These are phyloP conservation scores for Adansonia digitata DNA, from an alignment of 345 rosid genomes.

Conservation along the genomic window DNA sequence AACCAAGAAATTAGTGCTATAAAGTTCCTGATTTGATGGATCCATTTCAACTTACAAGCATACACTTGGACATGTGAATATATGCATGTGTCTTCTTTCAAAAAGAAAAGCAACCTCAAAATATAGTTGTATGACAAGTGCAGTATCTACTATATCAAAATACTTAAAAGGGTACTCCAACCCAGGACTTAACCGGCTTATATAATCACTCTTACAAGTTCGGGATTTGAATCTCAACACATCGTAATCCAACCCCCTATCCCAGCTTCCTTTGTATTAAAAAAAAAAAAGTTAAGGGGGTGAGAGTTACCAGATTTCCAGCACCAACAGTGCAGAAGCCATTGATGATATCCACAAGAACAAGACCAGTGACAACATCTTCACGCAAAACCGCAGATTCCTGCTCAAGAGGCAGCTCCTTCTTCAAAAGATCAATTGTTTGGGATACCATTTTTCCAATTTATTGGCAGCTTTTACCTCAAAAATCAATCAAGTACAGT, in stretches of 20 bases:
- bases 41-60: no score
- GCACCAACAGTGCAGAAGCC: conserved; percentile 90
- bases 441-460: conserved; percentile 22
- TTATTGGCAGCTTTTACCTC: background rate
- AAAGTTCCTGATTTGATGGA: background rate
- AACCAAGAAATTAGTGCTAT: background rate
- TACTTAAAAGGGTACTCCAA: background rate
- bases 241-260: no score
- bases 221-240: no score
- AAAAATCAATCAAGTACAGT: no score
- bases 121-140: background rate
- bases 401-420: conserved; percentile 62
- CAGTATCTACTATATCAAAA: background rate
- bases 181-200: no score
- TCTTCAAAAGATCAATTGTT: conserved; percentile 43
- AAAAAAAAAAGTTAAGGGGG: background rate
- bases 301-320: conserved; percentile 65
- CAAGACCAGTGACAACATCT: conserved; percentile 64
- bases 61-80: background rate
- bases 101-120: background rate
- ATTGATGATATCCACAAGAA: conserved; percentile 75
- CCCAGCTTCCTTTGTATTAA: no score
- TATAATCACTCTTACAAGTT: no score
- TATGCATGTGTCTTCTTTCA: no score
- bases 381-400: conserved; percentile 39